These are phyloP conservation scores for Lizanozyma gosingica DNA, from an alignment of 1,139 yeast genomes.

Conservation along the genomic window DNA sequence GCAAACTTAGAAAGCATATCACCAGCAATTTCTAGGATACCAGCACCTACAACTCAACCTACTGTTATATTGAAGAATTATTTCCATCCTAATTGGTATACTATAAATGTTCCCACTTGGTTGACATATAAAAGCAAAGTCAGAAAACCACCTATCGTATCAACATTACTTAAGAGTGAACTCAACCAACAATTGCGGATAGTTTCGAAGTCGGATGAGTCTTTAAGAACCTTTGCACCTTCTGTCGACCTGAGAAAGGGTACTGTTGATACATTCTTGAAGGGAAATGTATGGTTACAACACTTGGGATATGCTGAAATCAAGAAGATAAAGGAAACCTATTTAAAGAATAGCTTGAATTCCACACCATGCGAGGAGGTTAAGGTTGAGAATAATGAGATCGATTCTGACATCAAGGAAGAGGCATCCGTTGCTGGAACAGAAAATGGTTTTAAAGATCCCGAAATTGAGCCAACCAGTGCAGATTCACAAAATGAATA, in stretches of 20 bases:
- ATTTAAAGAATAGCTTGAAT: constrained; percentile 5
- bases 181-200: constrained; percentile 13
- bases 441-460: constrained; percentile 2
- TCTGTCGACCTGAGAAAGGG: constrained; percentile 60
- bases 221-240: constrained; percentile 72
- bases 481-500: constrained; percentile 4
- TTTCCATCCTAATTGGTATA: constrained; percentile 82
- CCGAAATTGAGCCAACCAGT: constrained; percentile 3
- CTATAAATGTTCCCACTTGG: constrained; percentile 79
- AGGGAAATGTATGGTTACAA: constrained; percentile 71
- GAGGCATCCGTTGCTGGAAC: constrained; percentile 4
- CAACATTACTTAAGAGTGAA: constrained; percentile 13
- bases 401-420: constrained; percentile 8
- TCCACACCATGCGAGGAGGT: constrained; percentile 5
- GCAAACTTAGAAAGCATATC: constrained; percentile 18
- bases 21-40: constrained; percentile 35
- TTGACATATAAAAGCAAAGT: constrained; percentile 40
- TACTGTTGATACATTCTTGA: constrained; percentile 54
- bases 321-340: constrained; percentile 24
- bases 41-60: constrained; percentile 56
- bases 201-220: constrained; percentile 26
- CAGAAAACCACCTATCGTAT: constrained; percentile 18
- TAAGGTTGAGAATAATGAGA: constrained; percentile 6
- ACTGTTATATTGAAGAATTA: constrained; percentile 63
- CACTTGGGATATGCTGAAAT: constrained; percentile 55